A percentile compares a stretch with the other conserved stretches of the same genome.
Conservation (phyloP, 345 rosid genomes). For the Raphanus sativus region DNA sequence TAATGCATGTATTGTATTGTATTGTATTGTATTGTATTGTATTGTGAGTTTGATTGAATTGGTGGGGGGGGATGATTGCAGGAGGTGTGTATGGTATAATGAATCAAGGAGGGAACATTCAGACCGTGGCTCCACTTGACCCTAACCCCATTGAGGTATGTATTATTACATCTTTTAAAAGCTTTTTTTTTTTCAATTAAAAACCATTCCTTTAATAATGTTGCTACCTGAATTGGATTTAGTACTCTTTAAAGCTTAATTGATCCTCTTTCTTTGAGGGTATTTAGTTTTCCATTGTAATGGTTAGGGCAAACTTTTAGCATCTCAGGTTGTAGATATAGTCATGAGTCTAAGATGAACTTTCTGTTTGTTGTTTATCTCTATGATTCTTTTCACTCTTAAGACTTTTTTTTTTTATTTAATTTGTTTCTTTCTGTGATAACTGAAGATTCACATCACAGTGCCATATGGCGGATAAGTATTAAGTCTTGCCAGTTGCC, state of each 20-base stretch:
- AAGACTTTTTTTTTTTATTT: too few species aligned
- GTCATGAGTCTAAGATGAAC: conserved; percentile 9
- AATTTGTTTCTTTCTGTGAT: too few species aligned
- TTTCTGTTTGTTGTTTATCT: conserved; percentile 14
- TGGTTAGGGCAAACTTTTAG: background rate
- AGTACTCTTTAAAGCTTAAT: background rate
- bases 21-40: too few species aligned
- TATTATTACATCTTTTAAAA: background rate
- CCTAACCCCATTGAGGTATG: conserved; percentile 65
- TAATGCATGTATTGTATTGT: background rate
- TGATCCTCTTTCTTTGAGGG: background rate
- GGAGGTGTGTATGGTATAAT: conserved; percentile 56
- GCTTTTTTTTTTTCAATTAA: background rate
- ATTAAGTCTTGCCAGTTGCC: background rate
- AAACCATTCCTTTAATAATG: background rate
- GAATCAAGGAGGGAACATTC: conserved; percentile 75
- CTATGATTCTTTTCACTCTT: background rate
- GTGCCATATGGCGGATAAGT: conserved; percentile 3
- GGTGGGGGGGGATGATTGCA: background rate
- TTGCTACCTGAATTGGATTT: conserved; percentile 6
- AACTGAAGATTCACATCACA: too few species aligned
- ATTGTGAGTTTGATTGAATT: background rate
- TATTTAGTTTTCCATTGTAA: background rate
- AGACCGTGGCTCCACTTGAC: conserved; percentile 56
- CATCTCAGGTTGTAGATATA: background rate